A percentile compares a stretch with the other conserved stretches of the same genome.
These are phyloP conservation scores for Ophiostoma sp. DNA, from an alignment of 2,329 filamentous ascomycete genomes.

Conservation along the genomic window DNA sequence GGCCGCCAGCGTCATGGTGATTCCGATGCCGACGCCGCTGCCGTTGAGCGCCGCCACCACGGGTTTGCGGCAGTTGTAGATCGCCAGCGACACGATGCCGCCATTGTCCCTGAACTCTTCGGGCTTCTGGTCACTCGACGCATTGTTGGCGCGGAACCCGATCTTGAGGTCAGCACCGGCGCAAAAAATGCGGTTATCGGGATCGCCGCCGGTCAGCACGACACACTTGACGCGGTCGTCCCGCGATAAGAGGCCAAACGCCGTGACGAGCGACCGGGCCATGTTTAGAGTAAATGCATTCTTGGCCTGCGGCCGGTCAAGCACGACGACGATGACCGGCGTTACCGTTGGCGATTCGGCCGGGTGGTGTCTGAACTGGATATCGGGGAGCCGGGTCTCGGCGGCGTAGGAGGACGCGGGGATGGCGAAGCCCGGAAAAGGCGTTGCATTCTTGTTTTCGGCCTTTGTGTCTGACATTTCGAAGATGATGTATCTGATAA, in stretches of 20 bases:
- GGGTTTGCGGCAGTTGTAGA: conserved; percentile 54
- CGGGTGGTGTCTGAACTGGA: conserved; percentile 48
- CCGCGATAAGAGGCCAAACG: conserved; percentile 46
- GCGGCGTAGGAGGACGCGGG: conserved; percentile 36
- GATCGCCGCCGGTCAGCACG: conserved; percentile 50
- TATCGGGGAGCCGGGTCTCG: conserved; percentile 39
- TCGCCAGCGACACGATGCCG: conserved; percentile 50
- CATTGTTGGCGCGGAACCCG: conserved; percentile 28
- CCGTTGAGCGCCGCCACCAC: conserved; percentile 56
- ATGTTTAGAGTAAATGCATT: conserved; percentile 66
- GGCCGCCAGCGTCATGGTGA: conserved; percentile 57
- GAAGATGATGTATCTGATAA: not conserved
- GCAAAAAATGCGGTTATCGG: conserved; percentile 49
- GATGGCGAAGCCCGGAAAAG: not conserved
- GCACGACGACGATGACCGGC: conserved; percentile 56
- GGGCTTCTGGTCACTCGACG: conserved; percentile 23
- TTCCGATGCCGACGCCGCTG: conserved; percentile 54
- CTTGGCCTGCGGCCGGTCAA: conserved; percentile 59
- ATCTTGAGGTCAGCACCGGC: conserved; percentile 51
- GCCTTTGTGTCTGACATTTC: not conserved
- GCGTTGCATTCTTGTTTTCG: not conserved
- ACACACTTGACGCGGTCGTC: conserved; percentile 52
- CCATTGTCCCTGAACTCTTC: conserved; percentile 46
- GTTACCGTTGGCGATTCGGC: conserved; percentile 50
- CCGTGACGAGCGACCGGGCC: conserved; percentile 54